Conservation (phyloP, 140 eudicot species). For the Senecio squalidus region DNA sequence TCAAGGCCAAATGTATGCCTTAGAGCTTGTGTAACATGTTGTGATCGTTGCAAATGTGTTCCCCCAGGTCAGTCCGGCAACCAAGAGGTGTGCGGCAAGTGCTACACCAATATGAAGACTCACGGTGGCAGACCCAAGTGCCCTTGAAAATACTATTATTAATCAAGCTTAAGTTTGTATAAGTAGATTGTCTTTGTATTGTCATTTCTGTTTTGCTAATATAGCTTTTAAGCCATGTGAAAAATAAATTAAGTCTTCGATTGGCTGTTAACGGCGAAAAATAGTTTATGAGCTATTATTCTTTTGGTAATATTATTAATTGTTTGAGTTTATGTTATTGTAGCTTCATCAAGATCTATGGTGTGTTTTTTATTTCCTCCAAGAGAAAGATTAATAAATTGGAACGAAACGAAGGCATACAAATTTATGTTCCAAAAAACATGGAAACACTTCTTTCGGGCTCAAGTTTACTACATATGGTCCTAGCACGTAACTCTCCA, state of each 20-base stretch:
- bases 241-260: neutral
- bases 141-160: conserved; percentile 28
- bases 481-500: too few species aligned
- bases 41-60: conserved; percentile 88
- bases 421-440: too few species aligned
- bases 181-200: neutral
- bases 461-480: too few species aligned
- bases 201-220: neutral
- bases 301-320: neutral
- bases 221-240: neutral
- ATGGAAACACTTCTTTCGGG: too few species aligned
- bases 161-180: neutral
- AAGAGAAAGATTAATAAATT: too few species aligned
- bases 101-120: conserved; percentile 77
- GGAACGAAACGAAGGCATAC: too few species aligned
- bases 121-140: conserved; percentile 76
- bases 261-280: conserved; percentile 10
- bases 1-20: conserved; percentile 65
- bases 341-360: neutral
- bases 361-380: too few species aligned
- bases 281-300: neutral
- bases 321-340: neutral
- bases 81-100: conserved; percentile 57
- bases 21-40: conserved; percentile 83
- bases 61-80: conserved; percentile 89